phyloP scores from a whole-genome alignment of 768 basidiomycete genomes.

The Tephrocybe sp. region DNA sequence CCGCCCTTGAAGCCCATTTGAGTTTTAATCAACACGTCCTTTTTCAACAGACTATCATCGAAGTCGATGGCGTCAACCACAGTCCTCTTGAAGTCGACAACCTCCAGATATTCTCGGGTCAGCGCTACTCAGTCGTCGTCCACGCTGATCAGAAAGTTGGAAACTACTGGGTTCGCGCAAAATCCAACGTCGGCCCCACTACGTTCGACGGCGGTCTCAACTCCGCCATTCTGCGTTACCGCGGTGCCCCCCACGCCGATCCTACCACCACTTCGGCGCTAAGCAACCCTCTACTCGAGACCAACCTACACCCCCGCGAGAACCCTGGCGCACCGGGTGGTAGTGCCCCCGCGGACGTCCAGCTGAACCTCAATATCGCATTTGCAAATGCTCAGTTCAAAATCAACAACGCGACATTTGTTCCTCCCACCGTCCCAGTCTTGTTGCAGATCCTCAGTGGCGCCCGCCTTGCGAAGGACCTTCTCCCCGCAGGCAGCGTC shows the following conservation, averaged over 20 bases:
- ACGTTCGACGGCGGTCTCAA: slow-evolving; percentile 42
- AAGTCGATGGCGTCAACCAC: slow-evolving; percentile 35
- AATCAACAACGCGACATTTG: slow-evolving; percentile 31
- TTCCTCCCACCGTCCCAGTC: slow-evolving; percentile 46
- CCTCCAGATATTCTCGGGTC: slow-evolving; percentile 40
- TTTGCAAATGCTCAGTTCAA: slow-evolving; percentile 15
- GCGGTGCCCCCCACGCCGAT: slow-evolving; percentile 4
- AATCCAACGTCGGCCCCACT: slow-evolving; percentile 23
- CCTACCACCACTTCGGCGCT: slow-evolving; percentile 29
- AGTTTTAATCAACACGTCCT: too few species aligned
- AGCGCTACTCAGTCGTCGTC: slow-evolving; percentile 36
- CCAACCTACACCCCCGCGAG: slow-evolving; percentile 13
- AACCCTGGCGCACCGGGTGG: slow-evolving; percentile 13
- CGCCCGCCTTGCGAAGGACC: slow-evolving; percentile 39
- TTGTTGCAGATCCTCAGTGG: slow-evolving; percentile 63
- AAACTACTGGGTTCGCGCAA: slow-evolving; percentile 41
- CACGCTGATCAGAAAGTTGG: slow-evolving; percentile 34
- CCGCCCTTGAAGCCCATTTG: background rate
- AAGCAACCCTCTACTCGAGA: slow-evolving; percentile 29
- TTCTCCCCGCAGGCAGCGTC: slow-evolving; percentile 47
- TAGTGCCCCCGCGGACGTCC: slow-evolving; percentile 21
- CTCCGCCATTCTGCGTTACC: slow-evolving; percentile 54
- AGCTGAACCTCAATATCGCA: slow-evolving; percentile 18
- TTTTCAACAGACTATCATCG: slow-evolving; percentile 32
- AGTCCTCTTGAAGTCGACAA: slow-evolving; percentile 35